Evolutionary conservation across 1,284 basidiomycete genomes (phyloP), one percentile per base, ranked within the genome.

Genomic region (Cutaneotrichosporon daszewskae): DNA sequence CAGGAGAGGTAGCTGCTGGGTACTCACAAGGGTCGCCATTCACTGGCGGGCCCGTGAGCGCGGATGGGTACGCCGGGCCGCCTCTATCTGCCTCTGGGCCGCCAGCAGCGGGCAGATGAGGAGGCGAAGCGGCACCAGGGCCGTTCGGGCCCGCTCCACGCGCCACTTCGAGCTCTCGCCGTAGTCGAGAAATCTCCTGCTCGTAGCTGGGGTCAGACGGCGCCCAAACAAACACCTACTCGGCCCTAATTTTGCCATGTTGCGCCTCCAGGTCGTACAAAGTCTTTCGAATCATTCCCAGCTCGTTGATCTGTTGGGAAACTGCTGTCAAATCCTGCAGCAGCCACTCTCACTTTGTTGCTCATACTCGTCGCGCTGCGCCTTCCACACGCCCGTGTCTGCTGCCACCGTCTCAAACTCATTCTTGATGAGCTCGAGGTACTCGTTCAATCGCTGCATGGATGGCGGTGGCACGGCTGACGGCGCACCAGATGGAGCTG

Each of bases 341-440:
- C 26, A 27, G 26, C 26, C 12, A 24, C 20, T 69, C 79, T 49
- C 56, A 90, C 90, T 78, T 76, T 91, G 88, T 14, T 77, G 76
- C 69, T 96, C 91, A 67, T 84, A 87, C 51, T 96, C 91, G 60
- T 95, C 91, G 44, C 87, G 75, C 72, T 94, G 87, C 26, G 73
- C 76, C 52, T 87, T 81, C 60, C 87, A 76, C 22, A 79, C 63
- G 17, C 72, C 74, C 39, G 85, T 75, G 66, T 95, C 90, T 48
- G 78, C 75, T 13, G 80, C 75, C 48, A 92, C 74, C 40, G 75
- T 74, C 48, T 95, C 91, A 62, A 89, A 92, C 73, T 96, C 92
- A 43, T 82, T 79, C 54, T 84, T 80, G 62, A 95, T 83, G 50
- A 79, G 76, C 41, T 94, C 89, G 55, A 96, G 81, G 26, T 84